Base-by-base conservation (phyloP, 495 filamentous ascomycete species). In the Aspergillus avenaceus region DNA sequence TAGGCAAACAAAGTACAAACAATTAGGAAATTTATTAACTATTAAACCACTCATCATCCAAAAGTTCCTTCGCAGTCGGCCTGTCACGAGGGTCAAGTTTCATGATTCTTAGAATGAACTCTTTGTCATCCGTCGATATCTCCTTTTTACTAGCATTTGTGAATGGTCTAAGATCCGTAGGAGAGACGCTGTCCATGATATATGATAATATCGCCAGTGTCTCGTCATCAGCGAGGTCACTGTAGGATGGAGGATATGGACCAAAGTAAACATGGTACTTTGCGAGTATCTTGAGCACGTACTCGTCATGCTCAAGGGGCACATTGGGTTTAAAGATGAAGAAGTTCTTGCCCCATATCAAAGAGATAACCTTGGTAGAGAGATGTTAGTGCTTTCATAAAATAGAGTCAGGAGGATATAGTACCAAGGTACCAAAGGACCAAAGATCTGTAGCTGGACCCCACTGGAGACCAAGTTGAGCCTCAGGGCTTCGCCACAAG, bases 381-480 rank as follows among this genome's bases (percentile, higher is more conserved):
- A n/a, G n/a, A n/a, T n/a, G n/a, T n/a, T n/a, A n/a, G n/a, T n/a
- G n/a, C n/a, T n/a, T n/a, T n/a, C n/a, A n/a, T n/a, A n/a, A n/a
- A n/a, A n/a, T n/a, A n/a, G n/a, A n/a, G n/a, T n/a, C n/a, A n/a
- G n/a, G n/a, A n/a, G n/a, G n/a, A n/a, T n/a, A n/a, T n/a, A n/a
- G n/a, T 62, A 54, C 63, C 22, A 62, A 64, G 40, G 57, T 60
- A 24, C 71, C 66, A 54, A 74, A 66, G 28, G 70, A 73, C 73
- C 70, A 78, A 47, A 75, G 73, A 47, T 76, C 73, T 5, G 71
- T 72, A 23, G 57, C 25, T 45, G 70, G 66, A 19, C 52, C 57
- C 70, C 58, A 74, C 19, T 29, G 43, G n/a, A 71, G 58, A 34
- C 60, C 56, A 4, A 72, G 47, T 7, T 55, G 58, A 11, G 63